phyloP scores from a whole-genome alignment of 176 grass and related monocot genomes.

The Elymus sibiricus region DNA sequence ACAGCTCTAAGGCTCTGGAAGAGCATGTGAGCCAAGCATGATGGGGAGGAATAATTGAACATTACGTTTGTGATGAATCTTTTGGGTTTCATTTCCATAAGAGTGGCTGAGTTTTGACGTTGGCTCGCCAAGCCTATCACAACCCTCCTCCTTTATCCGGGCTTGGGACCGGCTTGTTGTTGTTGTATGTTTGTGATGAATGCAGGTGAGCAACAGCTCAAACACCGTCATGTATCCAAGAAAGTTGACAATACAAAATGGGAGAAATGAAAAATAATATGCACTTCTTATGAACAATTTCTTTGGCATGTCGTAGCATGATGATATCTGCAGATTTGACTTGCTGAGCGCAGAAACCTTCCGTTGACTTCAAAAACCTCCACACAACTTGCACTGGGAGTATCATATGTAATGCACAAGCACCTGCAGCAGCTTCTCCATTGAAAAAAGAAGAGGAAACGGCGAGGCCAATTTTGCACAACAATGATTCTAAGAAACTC shows the following conservation, averaged over 20 bases:
- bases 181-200: background rate
- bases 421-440: conserved; percentile 22
- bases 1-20: conserved; percentile 16
- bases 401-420: conserved; percentile 18
- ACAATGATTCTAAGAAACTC: conserved; percentile 21
- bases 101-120: too few species aligned
- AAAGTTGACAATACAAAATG: conserved; percentile 4
- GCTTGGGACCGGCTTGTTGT: too few species aligned
- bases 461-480: conserved; percentile 26
- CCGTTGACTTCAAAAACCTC: conserved; percentile 18
- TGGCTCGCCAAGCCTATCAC: too few species aligned
- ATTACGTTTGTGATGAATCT: background rate
- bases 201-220: conserved; percentile 27
- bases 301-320: background rate
- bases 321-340: background rate
- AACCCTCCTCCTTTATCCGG: too few species aligned
- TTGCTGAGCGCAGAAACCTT: conserved; percentile 8
- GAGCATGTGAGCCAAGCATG: conserved; percentile 30
- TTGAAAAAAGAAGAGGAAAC: conserved; percentile 22
- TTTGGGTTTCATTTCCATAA: too few species aligned
- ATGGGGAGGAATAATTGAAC: conserved; percentile 6
- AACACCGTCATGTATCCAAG: conserved; percentile 15
- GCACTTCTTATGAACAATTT: conserved; percentile 26
- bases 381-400: background rate
- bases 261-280: background rate